These are phyloP conservation scores for Zymoseptoria crescenta DNA, from an alignment of 2,329 filamentous ascomycete species.

Conservation along the genomic window DNA sequence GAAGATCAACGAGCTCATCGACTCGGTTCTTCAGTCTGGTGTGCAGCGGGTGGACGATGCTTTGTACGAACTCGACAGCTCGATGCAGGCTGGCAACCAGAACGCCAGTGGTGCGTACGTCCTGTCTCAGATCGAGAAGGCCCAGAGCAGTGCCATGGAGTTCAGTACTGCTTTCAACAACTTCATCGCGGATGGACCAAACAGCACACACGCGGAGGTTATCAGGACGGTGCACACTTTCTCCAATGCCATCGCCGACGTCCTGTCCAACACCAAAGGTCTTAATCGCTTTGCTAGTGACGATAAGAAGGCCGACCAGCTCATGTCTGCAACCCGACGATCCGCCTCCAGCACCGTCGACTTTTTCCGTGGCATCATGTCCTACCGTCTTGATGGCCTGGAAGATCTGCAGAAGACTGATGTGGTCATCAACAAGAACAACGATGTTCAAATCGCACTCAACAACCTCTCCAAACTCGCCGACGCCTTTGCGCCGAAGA, in stretches of 20 bases:
- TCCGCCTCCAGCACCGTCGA: slow-evolving; percentile 81
- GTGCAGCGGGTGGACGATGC: slow-evolving; percentile 93
- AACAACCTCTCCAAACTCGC: slow-evolving; percentile 91
- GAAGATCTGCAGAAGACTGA: slow-evolving; percentile 90
- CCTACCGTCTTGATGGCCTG: slow-evolving; percentile 84
- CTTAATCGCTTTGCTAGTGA: slow-evolving; percentile 86
- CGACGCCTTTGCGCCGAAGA: slow-evolving; percentile 83
- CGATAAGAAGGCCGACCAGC: slow-evolving; percentile 84
- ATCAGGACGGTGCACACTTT: slow-evolving; percentile 91
- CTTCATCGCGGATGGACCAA: slow-evolving; percentile 93
- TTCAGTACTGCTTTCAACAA: slow-evolving; percentile 98
- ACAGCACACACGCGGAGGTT: slow-evolving; percentile 76
- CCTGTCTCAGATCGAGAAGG: slow-evolving; percentile 94
- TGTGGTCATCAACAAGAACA: slow-evolving; percentile 94
- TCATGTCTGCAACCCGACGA: slow-evolving; percentile 73
- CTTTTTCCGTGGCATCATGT: slow-evolving; percentile 91
- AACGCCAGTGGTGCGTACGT: slow-evolving; percentile 93
- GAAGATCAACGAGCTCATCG: slow-evolving; percentile 96
- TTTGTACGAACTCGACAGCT: slow-evolving; percentile 91
- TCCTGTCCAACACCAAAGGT: slow-evolving; percentile 94
- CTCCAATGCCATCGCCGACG: slow-evolving; percentile 82
- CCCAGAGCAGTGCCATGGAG: slow-evolving; percentile 86
- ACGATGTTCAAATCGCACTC: slow-evolving; percentile 88
- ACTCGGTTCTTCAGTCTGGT: slow-evolving; percentile 88
- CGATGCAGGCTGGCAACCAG: slow-evolving; percentile 97